These are phyloP conservation scores for Pleoardoris graminearum DNA, from an alignment of 2,329 filamentous ascomycete genomes.

Conservation along the genomic window DNA sequence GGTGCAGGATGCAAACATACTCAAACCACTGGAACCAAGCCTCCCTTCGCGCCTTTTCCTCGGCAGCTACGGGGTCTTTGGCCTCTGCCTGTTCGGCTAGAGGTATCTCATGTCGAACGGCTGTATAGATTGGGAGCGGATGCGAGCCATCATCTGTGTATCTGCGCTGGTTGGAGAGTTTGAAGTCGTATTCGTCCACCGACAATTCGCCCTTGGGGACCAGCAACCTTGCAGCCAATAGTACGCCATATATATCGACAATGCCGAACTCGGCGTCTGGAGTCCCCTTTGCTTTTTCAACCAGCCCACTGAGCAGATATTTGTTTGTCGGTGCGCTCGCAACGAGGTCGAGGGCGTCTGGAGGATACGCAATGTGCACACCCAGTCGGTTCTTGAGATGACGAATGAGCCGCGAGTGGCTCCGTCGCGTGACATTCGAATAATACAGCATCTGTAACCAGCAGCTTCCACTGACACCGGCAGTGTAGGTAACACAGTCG, in stretches of 20 bases:
- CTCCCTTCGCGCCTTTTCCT: slow-evolving; percentile 60
- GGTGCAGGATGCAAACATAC: slow-evolving; percentile 48
- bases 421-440: slow-evolving; percentile 72
- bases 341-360: slow-evolving; percentile 76
- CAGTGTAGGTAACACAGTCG: slow-evolving; percentile 92
- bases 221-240: slow-evolving; percentile 81
- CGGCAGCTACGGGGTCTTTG: slow-evolving; percentile 41
- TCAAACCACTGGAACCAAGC: slow-evolving; percentile 99
- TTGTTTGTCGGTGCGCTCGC: slow-evolving; percentile 93
- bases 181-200: slow-evolving; percentile 78
- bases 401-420: slow-evolving; percentile 71
- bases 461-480: slow-evolving; percentile 92
- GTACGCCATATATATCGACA: slow-evolving; percentile 88
- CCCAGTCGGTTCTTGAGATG: slow-evolving; percentile 85
- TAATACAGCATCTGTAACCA: slow-evolving; percentile 92
- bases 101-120: slow-evolving; percentile 93
- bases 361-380: slow-evolving; percentile 91
- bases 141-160: slow-evolving; percentile 77
- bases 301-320: slow-evolving; percentile 80
- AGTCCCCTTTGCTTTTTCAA: slow-evolving; percentile 89
- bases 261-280: slow-evolving; percentile 80
- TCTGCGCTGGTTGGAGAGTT: slow-evolving; percentile 82
- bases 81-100: slow-evolving; percentile 54
- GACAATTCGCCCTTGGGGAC: slow-evolving; percentile 83
- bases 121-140: slow-evolving; percentile 92